Conservation (phyloP, 208 protist species). For the Tritrichomonas musculus region DNA sequence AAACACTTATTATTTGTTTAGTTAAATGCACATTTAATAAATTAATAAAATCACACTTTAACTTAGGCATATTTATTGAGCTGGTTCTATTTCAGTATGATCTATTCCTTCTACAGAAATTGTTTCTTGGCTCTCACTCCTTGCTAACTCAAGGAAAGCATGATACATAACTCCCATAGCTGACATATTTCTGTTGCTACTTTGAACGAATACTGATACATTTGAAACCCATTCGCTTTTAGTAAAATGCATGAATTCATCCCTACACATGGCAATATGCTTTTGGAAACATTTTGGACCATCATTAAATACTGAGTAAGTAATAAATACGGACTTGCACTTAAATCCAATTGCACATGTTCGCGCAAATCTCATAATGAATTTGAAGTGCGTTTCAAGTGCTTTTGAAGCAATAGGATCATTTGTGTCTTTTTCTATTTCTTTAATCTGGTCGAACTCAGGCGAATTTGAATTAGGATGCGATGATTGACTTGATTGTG, state of each 20-base stretch:
- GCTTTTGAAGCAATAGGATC: neutral
- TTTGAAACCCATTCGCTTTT: neutral
- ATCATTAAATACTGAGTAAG: neutral
- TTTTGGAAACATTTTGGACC: neutral
- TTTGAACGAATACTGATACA: neutral
- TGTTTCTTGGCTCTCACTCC: neutral
- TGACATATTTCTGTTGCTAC: neutral
- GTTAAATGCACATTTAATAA: too few relatives aligned
- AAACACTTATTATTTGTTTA: too few relatives aligned
- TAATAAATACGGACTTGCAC: neutral
- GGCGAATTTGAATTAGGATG: too few relatives aligned
- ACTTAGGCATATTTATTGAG: too few relatives aligned
- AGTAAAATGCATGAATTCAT: slow-evolving; percentile 11
- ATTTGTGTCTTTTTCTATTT: neutral
- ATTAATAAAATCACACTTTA: too few relatives aligned
- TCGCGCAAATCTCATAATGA: neutral
- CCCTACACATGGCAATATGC: neutral
- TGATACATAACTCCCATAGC: neutral
- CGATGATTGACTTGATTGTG: too few relatives aligned
- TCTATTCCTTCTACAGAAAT: too few relatives aligned
- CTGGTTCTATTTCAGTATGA: too few relatives aligned
- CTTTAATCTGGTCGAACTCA: too few relatives aligned
- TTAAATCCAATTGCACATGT: neutral
- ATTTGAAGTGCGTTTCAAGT: neutral
- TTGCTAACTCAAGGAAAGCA: neutral